These are phyloP conservation scores for Apiospora rasikravindrae DNA, from an alignment of 2,329 filamentous ascomycete genomes.

Conservation along the genomic window DNA sequence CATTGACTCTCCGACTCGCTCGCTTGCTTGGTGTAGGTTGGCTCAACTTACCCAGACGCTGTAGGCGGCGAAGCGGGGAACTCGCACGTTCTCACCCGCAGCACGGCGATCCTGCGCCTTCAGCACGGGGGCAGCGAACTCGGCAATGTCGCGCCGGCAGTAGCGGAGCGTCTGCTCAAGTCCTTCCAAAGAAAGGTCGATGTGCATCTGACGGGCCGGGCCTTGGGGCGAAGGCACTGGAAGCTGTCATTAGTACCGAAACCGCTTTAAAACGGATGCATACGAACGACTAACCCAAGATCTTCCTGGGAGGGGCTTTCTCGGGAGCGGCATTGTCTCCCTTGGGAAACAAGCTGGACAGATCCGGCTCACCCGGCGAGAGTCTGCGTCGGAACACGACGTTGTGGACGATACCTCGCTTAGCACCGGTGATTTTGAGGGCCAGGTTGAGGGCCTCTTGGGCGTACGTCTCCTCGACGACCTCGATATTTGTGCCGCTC, in stretches of 20 bases:
- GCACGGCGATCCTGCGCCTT: conserved; percentile 10
- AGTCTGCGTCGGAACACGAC: conserved; percentile 14
- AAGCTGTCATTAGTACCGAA: not conserved
- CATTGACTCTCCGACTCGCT: not conserved
- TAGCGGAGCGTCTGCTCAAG: conserved; percentile 17
- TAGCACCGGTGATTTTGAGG: not conserved
- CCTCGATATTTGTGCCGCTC: conserved; percentile 12
- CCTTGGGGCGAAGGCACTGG: not conserved
- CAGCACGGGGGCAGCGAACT: not conserved
- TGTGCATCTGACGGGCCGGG: conserved; percentile 7
- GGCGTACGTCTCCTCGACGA: conserved; percentile 16
- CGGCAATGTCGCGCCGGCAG: conserved; percentile 13
- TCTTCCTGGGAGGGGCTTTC: not conserved
- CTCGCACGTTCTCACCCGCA: not conserved
- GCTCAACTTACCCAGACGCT: conserved; percentile 1
- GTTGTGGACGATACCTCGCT: conserved; percentile 15
- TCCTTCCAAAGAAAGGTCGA: conserved; percentile 15
- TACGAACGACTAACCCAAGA: not conserved
- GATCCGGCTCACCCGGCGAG: conserved; percentile 12
- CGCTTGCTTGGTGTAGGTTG: not conserved
- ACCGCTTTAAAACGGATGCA: not conserved
- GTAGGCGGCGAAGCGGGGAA: conserved; percentile 5
- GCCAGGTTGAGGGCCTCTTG: conserved; percentile 7
- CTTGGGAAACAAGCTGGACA: conserved; percentile 8
- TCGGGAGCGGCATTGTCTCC: not conserved